Evolutionary conservation across 495 filamentous ascomycete species (phyloP).

Genomic region (Aspergillus leporis): DNA sequence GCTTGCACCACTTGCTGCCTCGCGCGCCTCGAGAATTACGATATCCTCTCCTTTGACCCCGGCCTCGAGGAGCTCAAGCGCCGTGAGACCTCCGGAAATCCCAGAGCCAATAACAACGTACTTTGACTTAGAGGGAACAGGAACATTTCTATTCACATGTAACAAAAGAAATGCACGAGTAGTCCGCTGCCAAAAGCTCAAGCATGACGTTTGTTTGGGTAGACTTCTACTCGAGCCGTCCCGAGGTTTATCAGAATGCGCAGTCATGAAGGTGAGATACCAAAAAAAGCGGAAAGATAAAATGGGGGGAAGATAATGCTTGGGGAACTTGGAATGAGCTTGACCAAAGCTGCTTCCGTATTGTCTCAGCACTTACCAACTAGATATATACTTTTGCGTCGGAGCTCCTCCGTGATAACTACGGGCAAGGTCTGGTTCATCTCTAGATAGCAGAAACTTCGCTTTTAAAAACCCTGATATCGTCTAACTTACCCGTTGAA

Average conservation of each 20-base stretch:
- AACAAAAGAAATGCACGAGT: conserved; percentile 30
- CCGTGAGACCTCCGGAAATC: conserved; percentile 28
- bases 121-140: conserved; percentile 17
- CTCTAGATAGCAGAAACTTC: no score
- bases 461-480: neutral
- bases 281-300: neutral
- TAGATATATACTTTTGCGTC: no score
- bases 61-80: conserved; percentile 27
- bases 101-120: conserved; percentile 35
- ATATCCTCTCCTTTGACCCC: conserved; percentile 27
- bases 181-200: conserved; percentile 38
- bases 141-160: conserved; percentile 16
- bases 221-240: conserved; percentile 16
- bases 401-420: no score
- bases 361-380: no score
- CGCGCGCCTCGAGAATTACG: conserved; percentile 33
- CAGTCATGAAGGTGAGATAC: no score
- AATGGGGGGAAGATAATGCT: neutral
- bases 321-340: no score
- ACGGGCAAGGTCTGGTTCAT: no score
- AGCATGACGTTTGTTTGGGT: conserved; percentile 24
- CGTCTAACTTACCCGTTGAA: neutral
- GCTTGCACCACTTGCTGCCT: conserved; percentile 33
- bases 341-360: no score
- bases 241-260: neutral